A percentile compares a stretch with the other conserved stretches of the same genome.
Conservation (phyloP, 148 eudicot genomes). For the Fagopyrum homotropicum region DNA sequence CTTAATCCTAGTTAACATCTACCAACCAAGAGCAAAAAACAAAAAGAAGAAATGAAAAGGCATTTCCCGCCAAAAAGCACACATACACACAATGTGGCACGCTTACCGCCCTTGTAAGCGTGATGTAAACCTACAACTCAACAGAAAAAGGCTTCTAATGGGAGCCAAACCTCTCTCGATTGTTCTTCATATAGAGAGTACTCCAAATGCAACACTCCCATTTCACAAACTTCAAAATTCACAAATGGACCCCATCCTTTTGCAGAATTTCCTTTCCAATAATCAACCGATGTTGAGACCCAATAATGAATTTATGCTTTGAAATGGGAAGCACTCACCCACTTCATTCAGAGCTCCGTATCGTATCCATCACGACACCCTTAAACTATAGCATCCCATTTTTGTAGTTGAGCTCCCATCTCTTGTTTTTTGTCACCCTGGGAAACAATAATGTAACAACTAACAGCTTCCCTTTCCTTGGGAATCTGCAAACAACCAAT, state of each 20-base stretch:
- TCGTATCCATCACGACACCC: no score
- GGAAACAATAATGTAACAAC: neutral
- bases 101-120: conserved; percentile 4
- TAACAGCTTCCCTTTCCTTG: conserved; percentile 43
- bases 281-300: neutral
- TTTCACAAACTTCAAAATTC: neutral
- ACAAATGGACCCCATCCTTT: neutral
- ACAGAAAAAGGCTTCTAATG: neutral
- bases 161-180: neutral
- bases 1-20: conserved; percentile 6
- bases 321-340: neutral
- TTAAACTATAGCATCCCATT: neutral
- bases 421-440: neutral
- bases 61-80: conserved; percentile 3
- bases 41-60: neutral
- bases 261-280: neutral
- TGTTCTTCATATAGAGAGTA: neutral
- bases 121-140: neutral
- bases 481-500: conserved; percentile 61
- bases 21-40: neutral
- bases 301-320: neutral
- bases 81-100: neutral
- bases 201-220: neutral
- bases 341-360: no score
- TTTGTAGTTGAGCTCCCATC: neutral